Percentiles rank a stretch among this genome's conserved stretches.
Conservation (phyloP, 768 basidiomycete genomes). For the Tulasnella sp. region DNA sequence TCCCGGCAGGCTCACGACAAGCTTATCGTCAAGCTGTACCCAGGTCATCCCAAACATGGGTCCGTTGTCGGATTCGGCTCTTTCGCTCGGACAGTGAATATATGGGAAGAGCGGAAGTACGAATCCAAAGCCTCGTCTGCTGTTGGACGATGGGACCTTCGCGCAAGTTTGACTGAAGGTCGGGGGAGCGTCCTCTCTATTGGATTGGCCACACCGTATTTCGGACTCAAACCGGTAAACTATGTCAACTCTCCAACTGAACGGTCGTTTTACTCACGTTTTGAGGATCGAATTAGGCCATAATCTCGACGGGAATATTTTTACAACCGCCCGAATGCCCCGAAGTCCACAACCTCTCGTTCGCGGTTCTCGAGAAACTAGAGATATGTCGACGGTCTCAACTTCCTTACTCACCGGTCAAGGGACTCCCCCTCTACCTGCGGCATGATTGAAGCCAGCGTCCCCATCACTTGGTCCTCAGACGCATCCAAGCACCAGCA, state of each 20-base stretch:
- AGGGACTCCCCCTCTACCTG: slow-evolving; percentile 28
- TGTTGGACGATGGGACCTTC: slow-evolving; percentile 64
- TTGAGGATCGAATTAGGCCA: slow-evolving; percentile 57
- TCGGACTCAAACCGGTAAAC: slow-evolving; percentile 84
- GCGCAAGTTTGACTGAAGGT: slow-evolving; percentile 76
- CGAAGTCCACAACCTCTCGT: too few species aligned
- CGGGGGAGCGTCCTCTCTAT: slow-evolving; percentile 83
- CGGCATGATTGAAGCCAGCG: slow-evolving; percentile 46
- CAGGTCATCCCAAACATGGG: slow-evolving; percentile 94
- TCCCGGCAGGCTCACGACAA: slow-evolving; percentile 55
- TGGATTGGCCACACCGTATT: slow-evolving; percentile 85
- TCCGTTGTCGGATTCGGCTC: slow-evolving; percentile 83
- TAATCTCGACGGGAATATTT: slow-evolving; percentile 83
- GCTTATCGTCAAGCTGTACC: slow-evolving; percentile 77
- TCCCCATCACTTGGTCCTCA: slow-evolving; percentile 55
- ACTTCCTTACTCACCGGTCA: slow-evolving; percentile 41
- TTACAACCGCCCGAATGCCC: slow-evolving; percentile 89
- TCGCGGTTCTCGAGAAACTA: slow-evolving; percentile 75
- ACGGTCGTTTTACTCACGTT: not conserved
- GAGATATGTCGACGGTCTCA: slow-evolving; percentile 57
- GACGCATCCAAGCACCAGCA: not conserved
- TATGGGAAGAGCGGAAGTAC: slow-evolving; percentile 68
- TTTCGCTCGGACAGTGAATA: slow-evolving; percentile 89
- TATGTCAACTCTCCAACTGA: not conserved
- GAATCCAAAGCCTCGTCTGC: slow-evolving; percentile 40